These are phyloP conservation scores for Lodderomyces beijingensis DNA, from an alignment of 1,139 yeast genomes.

Conservation along the genomic window DNA sequence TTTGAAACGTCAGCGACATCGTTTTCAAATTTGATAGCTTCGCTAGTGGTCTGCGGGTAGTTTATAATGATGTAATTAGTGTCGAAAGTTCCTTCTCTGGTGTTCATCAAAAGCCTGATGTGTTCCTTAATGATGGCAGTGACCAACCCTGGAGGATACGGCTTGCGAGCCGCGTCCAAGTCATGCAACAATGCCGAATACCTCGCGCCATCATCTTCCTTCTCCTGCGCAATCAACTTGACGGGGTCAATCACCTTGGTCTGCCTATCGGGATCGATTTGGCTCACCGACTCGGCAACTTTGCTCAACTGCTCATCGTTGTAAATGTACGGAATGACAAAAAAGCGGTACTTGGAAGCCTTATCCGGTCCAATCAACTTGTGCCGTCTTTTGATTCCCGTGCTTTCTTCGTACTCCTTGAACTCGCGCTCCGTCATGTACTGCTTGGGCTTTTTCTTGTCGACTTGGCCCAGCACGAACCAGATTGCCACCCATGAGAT, in stretches of 20 bases:
- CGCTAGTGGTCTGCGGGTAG: constrained; percentile 56
- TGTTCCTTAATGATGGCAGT: constrained; percentile 54
- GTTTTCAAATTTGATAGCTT: constrained; percentile 60
- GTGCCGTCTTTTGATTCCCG: constrained; percentile 53
- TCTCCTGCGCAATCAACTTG: constrained; percentile 40
- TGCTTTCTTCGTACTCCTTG: constrained; percentile 42
- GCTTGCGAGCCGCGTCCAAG: constrained; percentile 29
- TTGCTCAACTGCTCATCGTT: constrained; percentile 18
- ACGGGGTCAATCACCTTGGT: constrained; percentile 48
- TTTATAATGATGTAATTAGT: constrained; percentile 46
- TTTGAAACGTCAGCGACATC: constrained; percentile 46
- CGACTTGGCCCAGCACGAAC: constrained; percentile 49
- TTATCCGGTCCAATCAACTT: constrained; percentile 33
- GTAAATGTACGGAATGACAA: constrained; percentile 41
- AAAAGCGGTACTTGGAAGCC: constrained; percentile 33
- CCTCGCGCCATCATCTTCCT: constrained; percentile 34
- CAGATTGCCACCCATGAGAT: constrained; percentile 51
- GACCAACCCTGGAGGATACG: constrained; percentile 53
- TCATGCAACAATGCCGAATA: constrained; percentile 42
- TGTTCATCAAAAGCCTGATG: constrained; percentile 33
- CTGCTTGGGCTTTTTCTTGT: constrained; percentile 44
- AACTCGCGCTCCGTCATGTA: constrained; percentile 60
- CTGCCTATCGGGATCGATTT: constrained; percentile 20
- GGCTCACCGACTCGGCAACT: constrained; percentile 17
- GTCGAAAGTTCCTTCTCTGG: constrained; percentile 39